Conservation (phyloP, 441 rosid genomes). For the Daphne laureola region DNA sequence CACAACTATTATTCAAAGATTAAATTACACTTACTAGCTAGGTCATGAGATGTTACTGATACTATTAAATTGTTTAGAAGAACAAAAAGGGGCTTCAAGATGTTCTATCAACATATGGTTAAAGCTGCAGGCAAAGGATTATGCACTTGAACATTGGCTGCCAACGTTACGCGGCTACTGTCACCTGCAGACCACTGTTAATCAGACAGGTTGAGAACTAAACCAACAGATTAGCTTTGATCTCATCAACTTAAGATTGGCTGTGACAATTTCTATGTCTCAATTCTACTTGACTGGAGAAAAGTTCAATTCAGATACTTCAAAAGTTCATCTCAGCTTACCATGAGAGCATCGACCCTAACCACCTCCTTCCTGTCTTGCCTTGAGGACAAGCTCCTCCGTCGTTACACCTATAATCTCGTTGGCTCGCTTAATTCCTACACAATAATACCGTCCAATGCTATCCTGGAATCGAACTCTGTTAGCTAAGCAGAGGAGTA, state of each 20-base stretch:
- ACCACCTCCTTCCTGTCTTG: conserved; percentile 38
- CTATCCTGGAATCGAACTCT: conserved; percentile 46
- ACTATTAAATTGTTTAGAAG: neutral
- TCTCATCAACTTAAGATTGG: too few species aligned
- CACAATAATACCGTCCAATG: conserved; percentile 62
- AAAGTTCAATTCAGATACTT: neutral
- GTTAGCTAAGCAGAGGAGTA: neutral
- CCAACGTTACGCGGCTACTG: neutral
- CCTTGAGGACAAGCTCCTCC: conserved; percentile 87
- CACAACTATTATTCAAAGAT: too few species aligned
- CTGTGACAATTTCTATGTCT: too few species aligned
- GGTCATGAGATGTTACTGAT: conserved; percentile 1
- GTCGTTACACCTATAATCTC: conserved; percentile 91
- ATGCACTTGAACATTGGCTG: neutral
- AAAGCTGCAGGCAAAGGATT: neutral
- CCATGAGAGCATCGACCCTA: conserved; percentile 16
- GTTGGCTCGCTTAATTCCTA: conserved; percentile 78
- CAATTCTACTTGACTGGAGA: too few species aligned
- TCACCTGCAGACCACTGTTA: conserved; percentile 10
- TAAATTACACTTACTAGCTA: neutral
- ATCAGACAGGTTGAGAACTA: neutral
- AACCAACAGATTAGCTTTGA: neutral
- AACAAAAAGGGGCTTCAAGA: neutral
- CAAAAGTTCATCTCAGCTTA: conserved; percentile 10
- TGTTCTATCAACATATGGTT: conserved; percentile 5